Conservation (phyloP, 441 rosid species). For the Euphorbia celastroides region DNA sequence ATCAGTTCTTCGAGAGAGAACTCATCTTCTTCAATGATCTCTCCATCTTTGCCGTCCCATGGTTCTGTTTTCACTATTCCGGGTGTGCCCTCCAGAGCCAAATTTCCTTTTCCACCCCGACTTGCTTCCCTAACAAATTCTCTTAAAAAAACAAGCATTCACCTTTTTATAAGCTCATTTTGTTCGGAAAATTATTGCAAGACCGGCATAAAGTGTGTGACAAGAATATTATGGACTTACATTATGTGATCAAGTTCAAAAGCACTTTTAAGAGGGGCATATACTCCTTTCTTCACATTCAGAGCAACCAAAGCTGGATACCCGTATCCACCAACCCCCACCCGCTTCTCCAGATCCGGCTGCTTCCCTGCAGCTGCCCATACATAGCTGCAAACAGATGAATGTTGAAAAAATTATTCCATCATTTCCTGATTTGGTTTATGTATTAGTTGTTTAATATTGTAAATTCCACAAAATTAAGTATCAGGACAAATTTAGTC, state of each 20-base stretch:
- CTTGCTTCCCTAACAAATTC: conserved; percentile 97
- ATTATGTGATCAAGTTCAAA: conserved; percentile 71
- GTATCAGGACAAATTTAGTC: too few species aligned
- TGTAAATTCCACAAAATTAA: too few species aligned
- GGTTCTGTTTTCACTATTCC: conserved; percentile 52
- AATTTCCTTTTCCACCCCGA: conserved; percentile 87
- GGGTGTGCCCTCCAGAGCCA: conserved; percentile 61
- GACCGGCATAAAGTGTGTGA: neutral
- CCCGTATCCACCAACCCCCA: conserved; percentile 94
- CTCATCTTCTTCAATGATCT: conserved; percentile 79
- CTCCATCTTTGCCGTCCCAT: conserved; percentile 98
- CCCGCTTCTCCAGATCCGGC: conserved; percentile 78
- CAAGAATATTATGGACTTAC: conserved; percentile 40
- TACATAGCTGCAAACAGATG: conserved; percentile 50
- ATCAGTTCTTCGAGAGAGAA: conserved; percentile 96
- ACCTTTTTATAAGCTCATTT: neutral
- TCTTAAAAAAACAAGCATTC: conserved; percentile 32
- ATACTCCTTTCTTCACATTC: conserved; percentile 90
- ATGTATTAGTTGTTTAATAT: neutral
- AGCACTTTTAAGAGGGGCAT: conserved; percentile 94
- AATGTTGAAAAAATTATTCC: neutral
- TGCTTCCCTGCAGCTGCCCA: conserved; percentile 96
- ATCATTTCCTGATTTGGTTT: neutral
- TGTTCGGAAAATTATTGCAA: conserved; percentile 8
- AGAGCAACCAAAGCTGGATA: conserved; percentile 94